Base-by-base conservation (phyloP, 2,329 filamentous ascomycete species). In the Stachybotrys chartarum region DNA sequence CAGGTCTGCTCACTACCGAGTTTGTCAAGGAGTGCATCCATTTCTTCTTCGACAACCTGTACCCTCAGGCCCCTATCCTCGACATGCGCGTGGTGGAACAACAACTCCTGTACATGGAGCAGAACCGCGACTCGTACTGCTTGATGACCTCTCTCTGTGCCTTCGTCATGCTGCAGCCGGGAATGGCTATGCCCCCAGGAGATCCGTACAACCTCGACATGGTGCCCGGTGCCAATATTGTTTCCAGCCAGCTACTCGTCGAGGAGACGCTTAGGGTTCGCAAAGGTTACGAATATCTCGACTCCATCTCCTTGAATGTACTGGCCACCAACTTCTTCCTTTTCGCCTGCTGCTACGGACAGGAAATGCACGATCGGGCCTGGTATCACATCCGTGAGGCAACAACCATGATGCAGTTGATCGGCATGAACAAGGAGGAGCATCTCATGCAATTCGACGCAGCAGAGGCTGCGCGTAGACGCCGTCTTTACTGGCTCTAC, bases 311-410 rank as follows among this genome's bases (percentile, higher is more conserved):
- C 8, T 68, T 81, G 56, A 82, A 83, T 62, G 80, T 75, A 49
- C 68, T 90, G 12, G 83, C 85, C 56, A 90, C 87, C n/a, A 91
- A 86, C 54, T 91, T 89, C 70, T 91, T 93, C 68, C 68, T 93
- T 30, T 91, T 90, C 63, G 86, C 82, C 44, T 86, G 85, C 56
- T 83, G 87, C 67, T 86, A 87, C 58, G 86, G 83, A 44, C 73
- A 90, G 50, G 87, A 91, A 59, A 78, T 85, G 67, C 87, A 91
- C 67, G 84, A 88, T 59, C 85, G 85, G 68, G 88, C 88, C 1
- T 93, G 89, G 88, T 91, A 85, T 65, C 84, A 90, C 66, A 75
- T 93, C 10, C 84, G 88, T 30, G 89, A 94, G 70, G 87, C 87
- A 6, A 86, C 84, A 1, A 91, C 88, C 6, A 76, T 93, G 69